phyloP scores from a whole-genome alignment of 73 alveolate species.

The Blepharisma stoltei region DNA sequence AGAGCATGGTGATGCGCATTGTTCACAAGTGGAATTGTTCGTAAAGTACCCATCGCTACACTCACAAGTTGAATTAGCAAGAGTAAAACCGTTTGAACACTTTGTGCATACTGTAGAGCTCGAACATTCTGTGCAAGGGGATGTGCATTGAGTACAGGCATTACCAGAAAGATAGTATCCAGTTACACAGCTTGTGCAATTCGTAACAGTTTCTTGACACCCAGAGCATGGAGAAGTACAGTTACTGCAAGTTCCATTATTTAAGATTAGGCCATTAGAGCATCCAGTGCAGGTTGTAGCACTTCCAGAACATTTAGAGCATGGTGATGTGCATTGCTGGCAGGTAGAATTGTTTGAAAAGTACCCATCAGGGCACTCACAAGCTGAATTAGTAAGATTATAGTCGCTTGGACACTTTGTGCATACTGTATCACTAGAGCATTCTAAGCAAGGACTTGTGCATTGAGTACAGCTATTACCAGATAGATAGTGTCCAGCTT shows the following conservation, averaged over 20 bases:
- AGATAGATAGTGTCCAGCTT: not conserved
- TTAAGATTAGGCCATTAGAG: not conserved
- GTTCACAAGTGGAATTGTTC: not conserved
- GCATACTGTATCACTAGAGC: not conserved
- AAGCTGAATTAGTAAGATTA: not conserved
- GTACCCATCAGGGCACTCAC: conserved; percentile 24
- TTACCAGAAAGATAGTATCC: conserved; percentile 34
- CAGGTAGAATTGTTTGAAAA: not conserved
- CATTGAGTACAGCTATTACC: not conserved
- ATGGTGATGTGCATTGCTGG: not conserved
- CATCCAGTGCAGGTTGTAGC: not conserved
- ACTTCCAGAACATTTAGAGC: conserved; percentile 8
- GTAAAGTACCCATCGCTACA: too few relatives aligned
- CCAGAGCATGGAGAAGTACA: conserved; percentile 7
- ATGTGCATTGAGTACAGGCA: conserved; percentile 28
- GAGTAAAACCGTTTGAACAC: conserved; percentile 21
- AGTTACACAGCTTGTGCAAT: conserved; percentile 30
- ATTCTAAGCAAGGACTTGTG: not conserved
- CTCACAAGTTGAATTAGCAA: too few relatives aligned
- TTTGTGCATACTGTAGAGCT: not conserved
- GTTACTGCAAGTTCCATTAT: not conserved
- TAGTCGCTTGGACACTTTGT: too few relatives aligned
- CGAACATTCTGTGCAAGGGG: too few relatives aligned
- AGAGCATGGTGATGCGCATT: not conserved
- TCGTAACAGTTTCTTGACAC: not conserved